Conservation (phyloP, 768 basidiomycete species). For the Amanita molliuscula region DNA sequence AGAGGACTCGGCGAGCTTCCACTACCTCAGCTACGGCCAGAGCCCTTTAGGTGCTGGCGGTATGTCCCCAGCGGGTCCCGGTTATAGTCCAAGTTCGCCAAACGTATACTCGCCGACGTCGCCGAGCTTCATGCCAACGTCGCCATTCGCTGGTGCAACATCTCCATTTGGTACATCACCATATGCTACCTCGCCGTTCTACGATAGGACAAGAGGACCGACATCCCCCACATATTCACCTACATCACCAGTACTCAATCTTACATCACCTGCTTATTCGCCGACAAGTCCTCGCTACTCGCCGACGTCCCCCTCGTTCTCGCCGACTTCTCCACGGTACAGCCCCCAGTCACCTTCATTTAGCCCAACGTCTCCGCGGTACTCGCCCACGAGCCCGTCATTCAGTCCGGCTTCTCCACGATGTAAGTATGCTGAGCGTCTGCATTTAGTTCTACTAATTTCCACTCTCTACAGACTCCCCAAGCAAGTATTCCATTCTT, state of each 20-base stretch:
- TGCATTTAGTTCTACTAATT: conserved; percentile 12
- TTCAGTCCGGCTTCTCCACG: conserved; percentile 92
- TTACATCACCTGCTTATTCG: conserved; percentile 77
- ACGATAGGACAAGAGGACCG: conserved; percentile 44
- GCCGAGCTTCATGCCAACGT: conserved; percentile 74
- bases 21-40: conserved; percentile 67
- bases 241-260: conserved; percentile 73
- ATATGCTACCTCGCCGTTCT: conserved; percentile 81
- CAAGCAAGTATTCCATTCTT: conserved; percentile 43
- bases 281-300: conserved; percentile 84
- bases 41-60: conserved; percentile 77
- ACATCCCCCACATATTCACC: conserved; percentile 86
- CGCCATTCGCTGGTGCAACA: conserved; percentile 73
- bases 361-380: conserved; percentile 82
- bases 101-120: conserved; percentile 86
- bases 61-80: conserved; percentile 82
- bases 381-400: conserved; percentile 83
- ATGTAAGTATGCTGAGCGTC: conserved; percentile 39
- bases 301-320: conserved; percentile 77
- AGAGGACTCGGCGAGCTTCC: conserved; percentile 73
- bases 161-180: conserved; percentile 78
- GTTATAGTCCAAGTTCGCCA: conserved; percentile 89
- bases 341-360: conserved; percentile 88
- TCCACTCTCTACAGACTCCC: conserved; percentile 46
- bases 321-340: conserved; percentile 76